A percentile compares a stretch with the other conserved stretches of the same genome.
These are phyloP conservation scores for Zelopaecilomyces penicillatus DNA, from an alignment of 2,329 filamentous ascomycete species.

Conservation along the genomic window DNA sequence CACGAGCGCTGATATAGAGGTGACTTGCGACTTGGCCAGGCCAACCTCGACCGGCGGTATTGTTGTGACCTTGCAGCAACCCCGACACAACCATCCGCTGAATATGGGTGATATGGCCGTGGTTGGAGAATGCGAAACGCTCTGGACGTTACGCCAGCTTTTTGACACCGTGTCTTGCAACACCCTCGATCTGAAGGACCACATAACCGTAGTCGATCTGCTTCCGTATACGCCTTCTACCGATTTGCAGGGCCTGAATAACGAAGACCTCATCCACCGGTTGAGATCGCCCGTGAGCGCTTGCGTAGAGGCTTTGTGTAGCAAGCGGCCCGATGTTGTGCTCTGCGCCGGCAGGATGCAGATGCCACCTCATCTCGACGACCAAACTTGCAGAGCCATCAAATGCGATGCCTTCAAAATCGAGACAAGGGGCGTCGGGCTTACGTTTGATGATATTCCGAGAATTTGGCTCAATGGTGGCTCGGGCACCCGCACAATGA, in stretches of 20 bases:
- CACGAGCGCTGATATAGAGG: too few species aligned
- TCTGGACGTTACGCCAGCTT: constrained; percentile 7
- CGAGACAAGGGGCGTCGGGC: constrained; percentile 7
- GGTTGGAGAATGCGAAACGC: constrained; percentile 11
- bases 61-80: constrained; percentile 12
- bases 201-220: constrained; percentile 9
- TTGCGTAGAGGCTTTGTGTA: constrained; percentile 1
- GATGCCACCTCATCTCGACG: constrained; percentile 1
- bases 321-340: constrained; percentile 9
- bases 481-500: not conserved
- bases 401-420: constrained; percentile 9
- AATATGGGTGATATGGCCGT: constrained; percentile 10
- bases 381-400: constrained; percentile 1
- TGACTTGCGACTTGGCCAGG: constrained; percentile 7
- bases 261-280: not conserved
- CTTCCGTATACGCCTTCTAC: constrained; percentile 6
- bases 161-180: constrained; percentile 7
- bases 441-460: constrained; percentile 4
- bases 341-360: constrained; percentile 8
- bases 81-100: constrained; percentile 12
- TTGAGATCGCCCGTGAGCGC: constrained; percentile 3
- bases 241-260: not conserved
- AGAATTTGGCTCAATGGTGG: not conserved
- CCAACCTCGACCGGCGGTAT: constrained; percentile 12
- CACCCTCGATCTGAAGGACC: constrained; percentile 4